A percentile compares a stretch with the other conserved stretches of the same genome.
Evolutionary conservation across 768 basidiomycete species (phyloP).

Genomic region (Boletus rubroflammeus): DNA sequence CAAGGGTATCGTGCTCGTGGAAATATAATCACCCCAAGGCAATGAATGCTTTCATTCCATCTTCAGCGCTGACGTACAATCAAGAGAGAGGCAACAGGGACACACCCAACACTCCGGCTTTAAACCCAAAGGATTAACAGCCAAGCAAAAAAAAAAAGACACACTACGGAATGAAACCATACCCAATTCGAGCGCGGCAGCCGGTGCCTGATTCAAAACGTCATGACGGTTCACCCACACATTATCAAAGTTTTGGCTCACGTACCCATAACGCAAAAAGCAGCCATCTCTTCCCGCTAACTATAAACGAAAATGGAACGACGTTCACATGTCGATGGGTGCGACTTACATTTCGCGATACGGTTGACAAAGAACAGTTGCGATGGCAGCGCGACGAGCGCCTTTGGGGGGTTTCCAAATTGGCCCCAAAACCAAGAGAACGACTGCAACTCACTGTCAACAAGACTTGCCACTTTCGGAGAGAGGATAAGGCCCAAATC

Average conservation of each 20-base stretch:
- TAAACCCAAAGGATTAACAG: neutral
- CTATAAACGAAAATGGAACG: neutral
- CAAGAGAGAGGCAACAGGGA: neutral
- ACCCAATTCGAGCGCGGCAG: conserved; percentile 17
- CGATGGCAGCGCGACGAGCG: conserved; percentile 15
- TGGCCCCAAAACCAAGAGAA: neutral
- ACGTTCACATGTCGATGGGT: neutral
- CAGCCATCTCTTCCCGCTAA: conserved; percentile 13
- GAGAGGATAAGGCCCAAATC: neutral
- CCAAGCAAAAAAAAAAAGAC: neutral
- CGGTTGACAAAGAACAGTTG: conserved; percentile 20
- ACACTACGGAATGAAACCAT: neutral
- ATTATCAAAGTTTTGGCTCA: neutral
- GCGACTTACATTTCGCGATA: conserved; percentile 16
- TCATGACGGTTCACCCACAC: neutral
- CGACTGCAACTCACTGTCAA: conserved; percentile 12
- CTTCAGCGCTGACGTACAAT: neutral
- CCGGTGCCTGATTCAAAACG: conserved; percentile 10
- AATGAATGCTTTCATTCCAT: conserved; percentile 6
- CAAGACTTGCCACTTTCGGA: conserved; percentile 18
- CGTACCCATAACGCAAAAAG: conserved; percentile 15
- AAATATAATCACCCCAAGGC: conserved; percentile 10
- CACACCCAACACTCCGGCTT: conserved; percentile 13
- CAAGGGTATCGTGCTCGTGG: too few species aligned
- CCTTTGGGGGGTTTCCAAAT: neutral